Base-by-base conservation (phyloP, 2,329 filamentous ascomycete species). In the Colletotrichum lindemuthianum region DNA sequence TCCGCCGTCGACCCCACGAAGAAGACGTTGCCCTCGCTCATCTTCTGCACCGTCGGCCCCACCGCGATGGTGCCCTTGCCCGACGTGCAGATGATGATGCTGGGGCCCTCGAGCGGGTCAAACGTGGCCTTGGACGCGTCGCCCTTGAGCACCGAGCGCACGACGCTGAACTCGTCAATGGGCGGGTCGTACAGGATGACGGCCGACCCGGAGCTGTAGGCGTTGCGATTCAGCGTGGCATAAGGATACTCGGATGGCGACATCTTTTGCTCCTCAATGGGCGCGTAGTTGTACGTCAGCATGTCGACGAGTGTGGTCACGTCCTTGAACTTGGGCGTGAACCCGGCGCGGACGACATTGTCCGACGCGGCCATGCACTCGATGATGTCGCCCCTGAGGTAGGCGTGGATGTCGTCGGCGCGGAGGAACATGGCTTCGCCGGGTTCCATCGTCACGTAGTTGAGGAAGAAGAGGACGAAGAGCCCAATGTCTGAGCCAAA, bases 361-460 rank as follows among this genome's bases (percentile, higher is more conserved):
- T 99, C 96, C n/a, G 92, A 97, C 8, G 93, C 91, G 0, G 96
- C 96, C 96, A 99, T 99, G 83, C 96, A 99, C 79, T 99, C 96
- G 75, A 99, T 93, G 70, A 99, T 97, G 74, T 99, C 95, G 65
- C 92, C 92, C 3, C 90, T 92, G 47, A 96, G 80, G 77, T 99
- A 99, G 52, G 96, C 96, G 76, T 99, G 96, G 72, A 98, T 98
- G 73, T 98, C 96, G 73, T 99, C 95, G 7, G 96, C 96, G 72
- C 93, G 92, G 40, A 99, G 85, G 80, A 98, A 99, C 83, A 99
- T 91, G 8, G 95, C 96, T 79, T 99, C 95, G 56, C 96, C 96
- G 1, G 94, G 88, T 53, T 91, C 82, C 12, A 99, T 87, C 70
- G 90, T 91, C 74, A 99, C 92, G 73, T 92, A 97, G 83, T 99